Percentiles rank a stretch among this genome's conserved stretches.
These are phyloP conservation scores for Peronospora farinosa DNA, from an alignment of 352 stramenopile species.

Conservation along the genomic window DNA sequence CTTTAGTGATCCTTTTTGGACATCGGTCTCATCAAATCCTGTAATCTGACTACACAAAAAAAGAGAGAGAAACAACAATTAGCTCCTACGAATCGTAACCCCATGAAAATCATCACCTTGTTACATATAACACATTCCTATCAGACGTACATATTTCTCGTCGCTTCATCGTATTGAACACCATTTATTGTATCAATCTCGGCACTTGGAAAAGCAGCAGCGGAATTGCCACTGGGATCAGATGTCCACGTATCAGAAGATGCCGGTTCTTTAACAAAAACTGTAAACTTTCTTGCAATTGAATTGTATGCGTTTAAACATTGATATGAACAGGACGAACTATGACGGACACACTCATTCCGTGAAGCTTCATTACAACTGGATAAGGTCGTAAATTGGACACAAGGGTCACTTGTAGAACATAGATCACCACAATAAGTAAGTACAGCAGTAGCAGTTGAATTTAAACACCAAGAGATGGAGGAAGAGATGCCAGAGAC, in stretches of 20 bases:
- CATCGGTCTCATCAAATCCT: conserved; percentile 44
- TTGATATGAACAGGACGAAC: conserved; percentile 55
- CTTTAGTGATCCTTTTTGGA: conserved; percentile 60
- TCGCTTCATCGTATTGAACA: conserved; percentile 37
- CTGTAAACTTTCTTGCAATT: conserved; percentile 39
- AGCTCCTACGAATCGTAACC: too few species aligned
- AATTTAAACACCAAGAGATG: conserved; percentile 43
- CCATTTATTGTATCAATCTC: conserved; percentile 40
- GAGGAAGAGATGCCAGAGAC: conserved; percentile 18
- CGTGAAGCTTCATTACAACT: conserved; percentile 44
- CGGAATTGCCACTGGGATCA: conserved; percentile 17
- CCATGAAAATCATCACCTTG: too few species aligned
- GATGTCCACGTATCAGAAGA: conserved; percentile 38
- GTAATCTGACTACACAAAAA: conserved; percentile 61
- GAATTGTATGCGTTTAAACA: conserved; percentile 58
- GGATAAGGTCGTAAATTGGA: conserved; percentile 42
- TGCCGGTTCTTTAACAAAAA: conserved; percentile 64
- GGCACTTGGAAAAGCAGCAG: conserved; percentile 40
- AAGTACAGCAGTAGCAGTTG: conserved; percentile 35
- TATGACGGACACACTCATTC: conserved; percentile 45
- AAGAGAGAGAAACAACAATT: too few species aligned
- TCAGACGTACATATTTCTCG: conserved; percentile 54
- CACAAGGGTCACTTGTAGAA: conserved; percentile 39
- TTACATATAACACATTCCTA: too few species aligned
- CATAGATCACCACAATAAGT: conserved; percentile 43